phyloP scores from a whole-genome alignment of 1,284 basidiomycete species.

The Ustilago tritici region DNA sequence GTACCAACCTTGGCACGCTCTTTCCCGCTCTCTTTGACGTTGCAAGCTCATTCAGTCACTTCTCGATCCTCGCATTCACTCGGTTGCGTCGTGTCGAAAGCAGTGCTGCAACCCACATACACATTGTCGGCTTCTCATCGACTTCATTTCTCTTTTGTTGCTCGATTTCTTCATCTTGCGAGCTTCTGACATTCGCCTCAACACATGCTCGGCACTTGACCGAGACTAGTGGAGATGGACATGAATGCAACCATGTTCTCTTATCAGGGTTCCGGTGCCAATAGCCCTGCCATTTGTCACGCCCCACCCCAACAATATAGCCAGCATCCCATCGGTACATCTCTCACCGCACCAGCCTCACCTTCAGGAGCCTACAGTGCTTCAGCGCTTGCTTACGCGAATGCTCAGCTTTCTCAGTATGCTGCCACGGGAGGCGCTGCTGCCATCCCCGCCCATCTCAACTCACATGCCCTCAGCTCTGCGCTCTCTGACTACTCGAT shows the following conservation, averaged over 20 bases:
- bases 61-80: not conserved
- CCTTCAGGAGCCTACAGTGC: conserved; percentile 48
- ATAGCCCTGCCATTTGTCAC: conserved; percentile 45
- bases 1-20: not conserved
- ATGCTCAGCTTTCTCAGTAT: conserved; percentile 60
- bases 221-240: conserved; percentile 42
- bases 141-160: not conserved
- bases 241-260: conserved; percentile 55
- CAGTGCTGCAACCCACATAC: not conserved
- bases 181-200: not conserved
- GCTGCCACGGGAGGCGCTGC: conserved; percentile 45
- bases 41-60: not conserved
- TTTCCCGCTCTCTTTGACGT: not conserved
- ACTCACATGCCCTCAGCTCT: conserved; percentile 55
- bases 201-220: conserved; percentile 13
- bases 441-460: conserved; percentile 53
- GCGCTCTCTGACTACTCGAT: conserved; percentile 58
- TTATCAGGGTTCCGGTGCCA: conserved; percentile 53
- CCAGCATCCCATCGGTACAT: conserved; percentile 31
- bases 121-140: not conserved
- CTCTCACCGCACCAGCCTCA: conserved; percentile 45
- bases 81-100: not conserved
- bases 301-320: conserved; percentile 19
- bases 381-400: conserved; percentile 59
- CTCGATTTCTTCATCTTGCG: not conserved